Evolutionary conservation across 2,329 filamentous ascomycete species (phyloP).

Genomic region (Sporothrix sp.): DNA sequence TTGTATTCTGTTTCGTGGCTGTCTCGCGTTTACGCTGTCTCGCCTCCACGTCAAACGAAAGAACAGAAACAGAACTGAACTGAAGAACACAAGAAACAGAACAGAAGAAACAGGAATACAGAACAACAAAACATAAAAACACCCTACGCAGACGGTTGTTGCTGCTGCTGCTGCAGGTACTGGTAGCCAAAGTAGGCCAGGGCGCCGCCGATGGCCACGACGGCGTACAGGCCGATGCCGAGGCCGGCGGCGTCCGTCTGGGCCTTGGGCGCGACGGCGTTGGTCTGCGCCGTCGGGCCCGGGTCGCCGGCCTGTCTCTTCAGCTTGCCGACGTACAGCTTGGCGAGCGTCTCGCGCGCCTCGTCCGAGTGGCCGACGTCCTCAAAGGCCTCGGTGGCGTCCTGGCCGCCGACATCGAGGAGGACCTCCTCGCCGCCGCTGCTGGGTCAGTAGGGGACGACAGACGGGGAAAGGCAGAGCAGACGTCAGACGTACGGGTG

Average conservation of each 20-base stretch:
- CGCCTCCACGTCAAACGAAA: no score
- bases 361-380: constrained; percentile 99
- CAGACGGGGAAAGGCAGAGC: constrained; percentile 3
- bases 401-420: constrained; percentile 89
- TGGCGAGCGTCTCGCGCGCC: constrained; percentile 83
- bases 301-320: constrained; percentile 81
- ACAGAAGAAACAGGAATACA: no score
- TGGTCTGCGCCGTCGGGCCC: constrained; percentile 48
- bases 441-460: constrained; percentile 8
- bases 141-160: constrained; percentile 14
- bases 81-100: no score
- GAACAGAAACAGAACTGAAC: no score
- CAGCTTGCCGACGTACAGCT: constrained; percentile 62
- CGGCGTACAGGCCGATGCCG: constrained; percentile 70
- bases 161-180: constrained; percentile 57
- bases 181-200: constrained; percentile 75
- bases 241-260: constrained; percentile 45
- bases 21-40: background rate
- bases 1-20: background rate
- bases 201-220: constrained; percentile 68
- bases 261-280: constrained; percentile 40
- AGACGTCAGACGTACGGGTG: constrained; percentile 59
- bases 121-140: no score
- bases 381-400: constrained; percentile 96
- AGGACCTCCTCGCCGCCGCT: constrained; percentile 98